A percentile compares a stretch with the other conserved stretches of the same genome.
Evolutionary conservation across 495 filamentous ascomycete genomes (phyloP).

Genomic region (Hypoxylon intermedium): DNA sequence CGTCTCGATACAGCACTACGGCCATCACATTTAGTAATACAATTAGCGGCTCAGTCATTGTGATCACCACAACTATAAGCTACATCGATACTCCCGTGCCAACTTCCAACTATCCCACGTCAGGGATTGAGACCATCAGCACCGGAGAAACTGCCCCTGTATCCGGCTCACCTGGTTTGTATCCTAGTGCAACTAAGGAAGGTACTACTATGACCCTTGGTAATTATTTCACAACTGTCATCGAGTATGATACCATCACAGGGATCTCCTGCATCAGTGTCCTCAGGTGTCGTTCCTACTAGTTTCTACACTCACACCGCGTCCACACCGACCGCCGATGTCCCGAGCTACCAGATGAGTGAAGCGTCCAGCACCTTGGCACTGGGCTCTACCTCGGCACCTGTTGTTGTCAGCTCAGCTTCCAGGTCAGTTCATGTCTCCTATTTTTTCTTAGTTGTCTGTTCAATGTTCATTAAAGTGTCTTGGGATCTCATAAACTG

Average conservation of each 20-base stretch:
- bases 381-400: conserved; percentile 4
- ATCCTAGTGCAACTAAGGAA: conserved; percentile 13
- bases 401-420: conserved; percentile 14
- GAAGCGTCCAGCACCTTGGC: conserved; percentile 26
- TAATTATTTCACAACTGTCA: conserved; percentile 36
- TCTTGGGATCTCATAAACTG: conserved; percentile 11
- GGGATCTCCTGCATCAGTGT: conserved; percentile 22
- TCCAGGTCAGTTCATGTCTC: conserved; percentile 36
- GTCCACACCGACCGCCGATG: conserved; percentile 15
- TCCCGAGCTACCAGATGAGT: conserved; percentile 40
- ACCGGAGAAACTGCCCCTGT: conserved; percentile 14
- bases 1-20: conserved; percentile 43
- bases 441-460: conserved; percentile 5
- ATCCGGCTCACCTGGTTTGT: conserved; percentile 5
- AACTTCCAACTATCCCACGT: conserved; percentile 22
- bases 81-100: conserved; percentile 34
- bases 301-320: conserved; percentile 26
- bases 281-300: conserved; percentile 23
- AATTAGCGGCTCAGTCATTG: conserved; percentile 59
- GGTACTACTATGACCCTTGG: conserved; percentile 38
- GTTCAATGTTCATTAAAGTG: not conserved
- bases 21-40: conserved; percentile 60
- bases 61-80: conserved; percentile 54
- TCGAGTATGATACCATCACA: conserved; percentile 37
- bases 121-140: conserved; percentile 10